A percentile compares a stretch with the other conserved stretches of the same genome.
Evolutionary conservation across 164 flowering plant species (phyloP).

Genomic region (Stephania japonica): DNA sequence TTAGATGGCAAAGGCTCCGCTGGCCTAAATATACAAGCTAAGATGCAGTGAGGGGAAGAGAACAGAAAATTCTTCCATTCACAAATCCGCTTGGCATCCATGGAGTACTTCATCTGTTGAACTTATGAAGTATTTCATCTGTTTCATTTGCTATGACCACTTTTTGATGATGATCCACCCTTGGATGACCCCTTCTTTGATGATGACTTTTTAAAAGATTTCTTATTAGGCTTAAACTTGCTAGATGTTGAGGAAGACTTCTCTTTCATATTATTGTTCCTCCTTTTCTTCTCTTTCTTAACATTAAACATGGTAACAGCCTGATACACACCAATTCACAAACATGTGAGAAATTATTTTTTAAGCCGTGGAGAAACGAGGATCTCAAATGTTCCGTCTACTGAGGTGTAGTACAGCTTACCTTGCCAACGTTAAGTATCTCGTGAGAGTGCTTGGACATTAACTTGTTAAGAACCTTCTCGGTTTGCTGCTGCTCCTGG

Average conservation of each 20-base stretch:
- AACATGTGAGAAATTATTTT: not conserved
- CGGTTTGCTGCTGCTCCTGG: constrained; percentile 68
- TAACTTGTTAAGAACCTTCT: constrained; percentile 71
- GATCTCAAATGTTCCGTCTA: not conserved
- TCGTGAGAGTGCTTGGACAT: constrained; percentile 76
- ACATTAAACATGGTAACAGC: constrained; percentile 47
- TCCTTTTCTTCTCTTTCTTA: constrained; percentile 33
- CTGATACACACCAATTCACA: constrained; percentile 25
- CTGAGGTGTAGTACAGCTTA: constrained; percentile 8
- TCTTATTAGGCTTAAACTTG: constrained; percentile 56
- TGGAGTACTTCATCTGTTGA: not conserved
- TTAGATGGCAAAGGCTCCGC: not conserved
- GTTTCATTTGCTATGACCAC: constrained; percentile 3
- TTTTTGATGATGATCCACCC: constrained; percentile 12
- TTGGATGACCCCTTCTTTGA: constrained; percentile 29
- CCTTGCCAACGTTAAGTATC: constrained; percentile 76
- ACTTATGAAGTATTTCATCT: not conserved
- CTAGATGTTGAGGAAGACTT: constrained; percentile 34
- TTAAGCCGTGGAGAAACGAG: not conserved
- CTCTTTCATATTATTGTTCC: constrained; percentile 23
- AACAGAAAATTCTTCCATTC: not conserved
- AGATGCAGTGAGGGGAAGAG: not conserved
- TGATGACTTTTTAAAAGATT: constrained; percentile 32
- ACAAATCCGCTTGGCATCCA: not conserved
- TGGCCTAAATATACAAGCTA: not conserved